Evolutionary conservation across 176 grass and related monocot species (phyloP), one percentile per base, ranked within the genome.

Genomic region (Zoysia pacifica): DNA sequence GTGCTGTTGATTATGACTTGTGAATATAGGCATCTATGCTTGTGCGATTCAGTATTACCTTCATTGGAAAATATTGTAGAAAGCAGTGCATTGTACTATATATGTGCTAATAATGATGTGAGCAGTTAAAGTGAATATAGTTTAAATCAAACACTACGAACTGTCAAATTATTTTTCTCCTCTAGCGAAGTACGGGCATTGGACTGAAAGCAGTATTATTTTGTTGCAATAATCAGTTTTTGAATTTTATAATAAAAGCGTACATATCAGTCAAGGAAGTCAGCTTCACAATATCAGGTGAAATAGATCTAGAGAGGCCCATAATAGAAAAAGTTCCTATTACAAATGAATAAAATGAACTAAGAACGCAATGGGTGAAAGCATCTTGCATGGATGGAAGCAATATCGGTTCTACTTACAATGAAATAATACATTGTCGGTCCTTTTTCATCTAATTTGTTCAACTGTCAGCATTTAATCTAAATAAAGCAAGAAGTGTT

Each of bases 251-350:
- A 62, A 68, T 37, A 37, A 76, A 70, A 68, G 75, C 91, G 19
- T 90, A 97, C 94, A 97, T 85, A 82, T 94, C 14, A 89, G 54
- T 76, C 65, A 94, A 72, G 20, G 94, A 91, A 19, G 91, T 97
- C 83, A 97, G 63, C 7, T 77, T 90, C 7, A 83, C 85, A 70
- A 97, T 92, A 19, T 76, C 61, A 67, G 86, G 75, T 70, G 95
- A 89, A 50, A 97, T 36, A 73, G 55, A 78, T 83, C 95, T 90
- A 15, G 87, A 85, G 72, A 97, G 75, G 2, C 83, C 83, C 95
- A 94, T 91, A 81, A 67, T 89, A 61, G 91, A 92, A 50, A 28
- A 97, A 62, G 82, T 94, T 94, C 90, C 92, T 97, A 85, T 40
- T 84, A 35, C 79, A 19, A 85, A 88, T 10, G 60, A 86, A 77